These are phyloP conservation scores for Euphrasia arctica DNA, from an alignment of 305 asterid species.

Conservation along the genomic window DNA sequence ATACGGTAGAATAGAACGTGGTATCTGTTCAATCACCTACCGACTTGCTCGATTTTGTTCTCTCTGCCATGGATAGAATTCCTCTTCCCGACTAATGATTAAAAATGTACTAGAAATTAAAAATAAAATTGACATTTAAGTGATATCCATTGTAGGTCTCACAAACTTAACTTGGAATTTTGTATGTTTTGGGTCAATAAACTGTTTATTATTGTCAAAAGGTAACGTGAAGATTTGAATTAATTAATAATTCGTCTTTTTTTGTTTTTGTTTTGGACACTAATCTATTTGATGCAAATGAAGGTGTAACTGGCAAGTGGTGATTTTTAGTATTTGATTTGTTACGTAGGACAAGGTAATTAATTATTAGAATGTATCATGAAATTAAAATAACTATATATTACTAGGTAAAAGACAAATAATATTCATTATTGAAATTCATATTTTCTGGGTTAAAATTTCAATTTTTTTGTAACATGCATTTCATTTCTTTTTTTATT, in stretches of 20 bases:
- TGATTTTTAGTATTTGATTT: not conserved
- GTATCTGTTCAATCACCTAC: too few species aligned
- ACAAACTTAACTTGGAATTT: not conserved
- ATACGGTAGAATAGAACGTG: too few species aligned
- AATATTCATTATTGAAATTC: not conserved
- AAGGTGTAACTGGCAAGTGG: not conserved
- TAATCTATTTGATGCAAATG: not conserved
- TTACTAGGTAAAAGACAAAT: not conserved
- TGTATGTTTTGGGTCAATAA: not conserved
- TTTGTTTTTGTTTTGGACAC: not conserved
- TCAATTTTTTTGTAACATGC: too few species aligned
- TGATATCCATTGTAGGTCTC: too few species aligned
- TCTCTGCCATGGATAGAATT: too few species aligned
- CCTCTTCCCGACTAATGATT: too few species aligned
- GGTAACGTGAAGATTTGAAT: not conserved
- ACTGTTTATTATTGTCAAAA: conserved; percentile 1
- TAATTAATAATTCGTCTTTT: not conserved
- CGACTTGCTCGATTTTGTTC: too few species aligned
- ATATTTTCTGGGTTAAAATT: too few species aligned
- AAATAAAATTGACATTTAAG: too few species aligned
- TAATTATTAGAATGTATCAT: not conserved
- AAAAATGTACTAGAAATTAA: too few species aligned
- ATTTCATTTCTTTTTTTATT: too few species aligned
- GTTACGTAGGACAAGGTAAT: not conserved
- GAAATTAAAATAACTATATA: too few species aligned